These are phyloP conservation scores for Ajuga chamaepitys DNA, from an alignment of 257 asterid genomes.

Conservation along the genomic window DNA sequence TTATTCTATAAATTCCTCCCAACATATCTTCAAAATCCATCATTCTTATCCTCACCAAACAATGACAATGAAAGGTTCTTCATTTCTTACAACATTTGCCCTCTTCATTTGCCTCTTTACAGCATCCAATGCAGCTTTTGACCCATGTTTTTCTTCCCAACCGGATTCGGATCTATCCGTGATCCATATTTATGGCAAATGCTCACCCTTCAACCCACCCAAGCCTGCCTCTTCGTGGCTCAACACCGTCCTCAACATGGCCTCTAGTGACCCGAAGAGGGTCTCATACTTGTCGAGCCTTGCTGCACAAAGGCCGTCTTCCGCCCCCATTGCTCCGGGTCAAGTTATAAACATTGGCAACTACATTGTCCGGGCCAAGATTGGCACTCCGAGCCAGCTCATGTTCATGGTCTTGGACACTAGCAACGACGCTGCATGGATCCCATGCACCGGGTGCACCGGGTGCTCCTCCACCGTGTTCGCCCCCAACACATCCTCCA, in stretches of 20 bases:
- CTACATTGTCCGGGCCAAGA: slow-evolving; percentile 63
- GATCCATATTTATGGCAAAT: slow-evolving; percentile 64
- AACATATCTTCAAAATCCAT: slow-evolving; percentile 10
- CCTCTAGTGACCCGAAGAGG: slow-evolving; percentile 59
- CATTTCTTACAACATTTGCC: slow-evolving; percentile 23
- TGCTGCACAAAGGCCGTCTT: slow-evolving; percentile 39
- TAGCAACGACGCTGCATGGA: slow-evolving; percentile 79
- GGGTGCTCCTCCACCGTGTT: slow-evolving; percentile 59
- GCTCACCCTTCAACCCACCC: slow-evolving; percentile 67
- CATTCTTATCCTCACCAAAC: slow-evolving; percentile 16
- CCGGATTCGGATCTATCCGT: slow-evolving; percentile 59
- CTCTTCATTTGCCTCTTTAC: slow-evolving; percentile 33
- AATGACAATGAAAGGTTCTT: slow-evolving; percentile 35
- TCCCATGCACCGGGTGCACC: slow-evolving; percentile 77
- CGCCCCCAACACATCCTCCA: slow-evolving; percentile 51
- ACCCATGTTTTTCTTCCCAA: slow-evolving; percentile 48
- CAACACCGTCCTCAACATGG: slow-evolving; percentile 56
- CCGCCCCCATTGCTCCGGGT: slow-evolving; percentile 68
- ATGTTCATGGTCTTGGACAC: slow-evolving; percentile 88
- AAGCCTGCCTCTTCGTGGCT: slow-evolving; percentile 53
- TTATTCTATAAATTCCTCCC: slow-evolving; percentile 23
- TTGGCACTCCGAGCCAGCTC: slow-evolving; percentile 83
- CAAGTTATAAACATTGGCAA: slow-evolving; percentile 56
- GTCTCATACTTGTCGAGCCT: slow-evolving; percentile 60
- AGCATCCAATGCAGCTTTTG: slow-evolving; percentile 25